These are phyloP conservation scores for Nidula microcarpa DNA, from an alignment of 768 basidiomycete genomes.

Conservation along the genomic window DNA sequence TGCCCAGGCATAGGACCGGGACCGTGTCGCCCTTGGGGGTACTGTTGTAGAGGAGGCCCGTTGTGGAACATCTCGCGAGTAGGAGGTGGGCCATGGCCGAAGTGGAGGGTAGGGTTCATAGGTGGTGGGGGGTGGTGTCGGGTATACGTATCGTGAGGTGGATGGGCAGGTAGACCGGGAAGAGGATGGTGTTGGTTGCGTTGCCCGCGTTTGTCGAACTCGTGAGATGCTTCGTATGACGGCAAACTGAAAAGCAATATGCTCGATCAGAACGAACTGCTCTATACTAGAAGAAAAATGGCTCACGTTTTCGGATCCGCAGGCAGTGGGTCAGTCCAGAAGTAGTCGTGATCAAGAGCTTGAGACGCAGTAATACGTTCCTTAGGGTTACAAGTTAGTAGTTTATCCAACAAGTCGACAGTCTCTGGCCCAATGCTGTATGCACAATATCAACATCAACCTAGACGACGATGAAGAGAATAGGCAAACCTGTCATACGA, in stretches of 20 bases:
- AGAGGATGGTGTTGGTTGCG: conserved; percentile 32
- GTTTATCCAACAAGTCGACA: conserved; percentile 76
- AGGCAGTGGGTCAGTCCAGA: conserved; percentile 88
- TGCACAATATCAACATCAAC: conserved; percentile 1
- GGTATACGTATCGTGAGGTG: conserved; percentile 15
- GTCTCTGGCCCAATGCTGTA: conserved; percentile 69
- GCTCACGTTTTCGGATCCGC: conserved; percentile 79
- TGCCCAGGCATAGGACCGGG: too few species aligned
- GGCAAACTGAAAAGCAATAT: conserved; percentile 47
- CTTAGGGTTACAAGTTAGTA: conserved; percentile 80
- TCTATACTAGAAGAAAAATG: not conserved
- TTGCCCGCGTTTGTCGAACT: conserved; percentile 74
- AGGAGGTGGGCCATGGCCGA: conserved; percentile 1
- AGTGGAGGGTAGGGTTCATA: not conserved
- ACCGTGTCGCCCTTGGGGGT: not conserved
- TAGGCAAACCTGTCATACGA: conserved; percentile 57
- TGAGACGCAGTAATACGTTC: conserved; percentile 81
- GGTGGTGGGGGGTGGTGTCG: conserved; percentile 9
- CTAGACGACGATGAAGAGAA: not conserved
- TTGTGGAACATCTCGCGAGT: not conserved
- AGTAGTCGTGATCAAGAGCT: conserved; percentile 91
- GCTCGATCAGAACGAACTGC: not conserved
- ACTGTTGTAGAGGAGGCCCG: not conserved
- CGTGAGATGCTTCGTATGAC: conserved; percentile 78
- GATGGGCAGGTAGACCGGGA: conserved; percentile 17